These are phyloP conservation scores for Glycine tomentella DNA, from an alignment of 306 rosid species.

Conservation along the genomic window DNA sequence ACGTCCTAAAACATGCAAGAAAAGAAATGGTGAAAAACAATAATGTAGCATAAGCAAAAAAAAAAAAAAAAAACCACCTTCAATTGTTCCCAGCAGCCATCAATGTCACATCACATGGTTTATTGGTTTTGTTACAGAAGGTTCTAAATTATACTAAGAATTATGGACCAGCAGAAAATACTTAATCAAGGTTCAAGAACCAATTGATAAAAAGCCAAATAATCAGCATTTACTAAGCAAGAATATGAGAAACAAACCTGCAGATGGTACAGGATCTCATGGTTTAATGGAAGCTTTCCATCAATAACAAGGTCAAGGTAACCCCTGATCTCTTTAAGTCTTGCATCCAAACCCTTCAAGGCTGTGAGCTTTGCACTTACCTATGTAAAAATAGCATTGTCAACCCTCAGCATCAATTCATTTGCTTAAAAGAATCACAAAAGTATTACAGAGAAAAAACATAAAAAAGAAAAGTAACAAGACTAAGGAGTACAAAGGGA, in stretches of 20 bases:
- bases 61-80: neutral
- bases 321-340: constrained; percentile 78
- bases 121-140: neutral
- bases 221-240: neutral
- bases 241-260: constrained; percentile 59
- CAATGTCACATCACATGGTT: neutral
- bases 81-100: neutral
- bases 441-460: neutral
- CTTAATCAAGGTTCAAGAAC: constrained; percentile 15
- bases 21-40: constrained; percentile 12
- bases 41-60: constrained; percentile 2
- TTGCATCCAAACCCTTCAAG: constrained; percentile 93
- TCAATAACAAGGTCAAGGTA: constrained; percentile 90
- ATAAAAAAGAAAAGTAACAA: neutral
- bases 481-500: neutral
- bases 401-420: constrained; percentile 14
- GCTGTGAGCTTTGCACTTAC: constrained; percentile 92
- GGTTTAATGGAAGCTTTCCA: constrained; percentile 83
- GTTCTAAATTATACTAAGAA: neutral
- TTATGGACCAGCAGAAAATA: constrained; percentile 13
- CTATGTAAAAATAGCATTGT: constrained; percentile 49
- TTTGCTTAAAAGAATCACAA: constrained; percentile 29
- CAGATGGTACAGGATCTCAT: constrained; percentile 88
- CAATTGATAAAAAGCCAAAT: constrained; percentile 25
- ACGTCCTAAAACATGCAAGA: constrained; percentile 53